Evolutionary conservation across 352 stramenopile genomes (phyloP), one percentile per base, ranked within the genome.

Genomic region (Salisapilia sapeloensis): DNA sequence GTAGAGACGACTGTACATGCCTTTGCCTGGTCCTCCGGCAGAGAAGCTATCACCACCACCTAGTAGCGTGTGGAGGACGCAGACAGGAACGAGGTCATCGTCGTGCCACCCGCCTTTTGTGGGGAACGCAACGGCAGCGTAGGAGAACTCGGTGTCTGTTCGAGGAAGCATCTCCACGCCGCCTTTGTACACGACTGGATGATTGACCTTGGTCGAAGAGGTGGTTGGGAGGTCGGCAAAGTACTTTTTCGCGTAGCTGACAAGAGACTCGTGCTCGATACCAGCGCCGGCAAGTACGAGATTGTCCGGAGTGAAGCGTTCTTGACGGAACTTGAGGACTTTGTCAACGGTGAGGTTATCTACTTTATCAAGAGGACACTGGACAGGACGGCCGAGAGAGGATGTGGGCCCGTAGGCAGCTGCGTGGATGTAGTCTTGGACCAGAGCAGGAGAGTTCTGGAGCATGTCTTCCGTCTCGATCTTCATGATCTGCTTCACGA

Each of bases 1-100:
- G 63, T 99, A 99, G 32, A 99, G 70, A 1, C 94, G 82, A 32
- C 91, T 97, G 61, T 99, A 99, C 94, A 99, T 99, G 36, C 96
- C 96, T 56, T 99, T 99, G 26, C 96, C 96, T 12, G 96, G 96
- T 0, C 96, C 96, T 38, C 95, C 96, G 15, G 96, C 93, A 24
- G 92, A 98, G 57, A 99, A 99, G 36, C 87, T 97, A 44, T 92
- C 87, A 18, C 96, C 96, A 15, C 96, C 96, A 13, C 96, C 96
- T 11, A 99, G 53, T 7, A 99, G 59, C 28, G 92, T 97, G 53
- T 99, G 91, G 14, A 99, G 59, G 26, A 99, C 93, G 38, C 91
- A 98, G 22, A 93, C 80, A 0, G 93, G 72, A 12, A 99, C 91
- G 18, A 99, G 62, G 42, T 96, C 84, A 19, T 94, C 60, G 14